Evolutionary conservation across 768 basidiomycete genomes (phyloP).

Genomic region (Punctularia strigosozonata): DNA sequence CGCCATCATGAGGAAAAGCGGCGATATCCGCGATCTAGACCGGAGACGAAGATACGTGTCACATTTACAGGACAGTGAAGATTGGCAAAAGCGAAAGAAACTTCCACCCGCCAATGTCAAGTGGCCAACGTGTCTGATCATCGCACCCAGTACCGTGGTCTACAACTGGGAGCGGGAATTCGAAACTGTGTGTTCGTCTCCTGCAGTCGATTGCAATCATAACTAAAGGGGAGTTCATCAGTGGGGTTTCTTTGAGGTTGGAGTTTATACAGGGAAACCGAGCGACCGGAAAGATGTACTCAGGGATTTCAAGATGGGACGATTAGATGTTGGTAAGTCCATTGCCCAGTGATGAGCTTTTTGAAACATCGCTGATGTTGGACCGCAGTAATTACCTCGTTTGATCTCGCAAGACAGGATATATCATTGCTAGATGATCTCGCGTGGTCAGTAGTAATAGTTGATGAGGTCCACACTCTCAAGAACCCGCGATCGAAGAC

Average conservation of each 20-base stretch:
- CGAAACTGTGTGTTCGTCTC: slow-evolving; percentile 57
- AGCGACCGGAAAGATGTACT: slow-evolving; percentile 46
- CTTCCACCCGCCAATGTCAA: slow-evolving; percentile 55
- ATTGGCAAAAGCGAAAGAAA: slow-evolving; percentile 39
- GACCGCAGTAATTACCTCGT: slow-evolving; percentile 63
- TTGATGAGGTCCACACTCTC: slow-evolving; percentile 86
- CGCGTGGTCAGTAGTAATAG: slow-evolving; percentile 60
- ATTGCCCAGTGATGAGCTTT: background rate
- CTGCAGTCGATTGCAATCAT: no score
- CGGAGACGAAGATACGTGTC: slow-evolving; percentile 62
- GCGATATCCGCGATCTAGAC: slow-evolving; percentile 47
- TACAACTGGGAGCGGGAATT: slow-evolving; percentile 89
- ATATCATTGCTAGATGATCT: slow-evolving; percentile 60
- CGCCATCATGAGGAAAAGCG: slow-evolving; percentile 82
- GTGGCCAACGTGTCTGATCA: slow-evolving; percentile 85
- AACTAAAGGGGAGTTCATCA: slow-evolving; percentile 16
- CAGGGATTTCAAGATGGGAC: slow-evolving; percentile 66
- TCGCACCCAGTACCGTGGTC: slow-evolving; percentile 77
- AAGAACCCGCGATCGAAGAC: slow-evolving; percentile 68
- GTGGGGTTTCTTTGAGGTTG: slow-evolving; percentile 95
- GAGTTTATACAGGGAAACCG: slow-evolving; percentile 45
- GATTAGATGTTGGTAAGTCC: slow-evolving; percentile 70
- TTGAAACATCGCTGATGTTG: slow-evolving; percentile 1
- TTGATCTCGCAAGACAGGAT: slow-evolving; percentile 62
- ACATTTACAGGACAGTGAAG: slow-evolving; percentile 41